Base-by-base conservation (phyloP, 2,329 filamentous ascomycete genomes). In the Alternaria burnsii region DNA sequence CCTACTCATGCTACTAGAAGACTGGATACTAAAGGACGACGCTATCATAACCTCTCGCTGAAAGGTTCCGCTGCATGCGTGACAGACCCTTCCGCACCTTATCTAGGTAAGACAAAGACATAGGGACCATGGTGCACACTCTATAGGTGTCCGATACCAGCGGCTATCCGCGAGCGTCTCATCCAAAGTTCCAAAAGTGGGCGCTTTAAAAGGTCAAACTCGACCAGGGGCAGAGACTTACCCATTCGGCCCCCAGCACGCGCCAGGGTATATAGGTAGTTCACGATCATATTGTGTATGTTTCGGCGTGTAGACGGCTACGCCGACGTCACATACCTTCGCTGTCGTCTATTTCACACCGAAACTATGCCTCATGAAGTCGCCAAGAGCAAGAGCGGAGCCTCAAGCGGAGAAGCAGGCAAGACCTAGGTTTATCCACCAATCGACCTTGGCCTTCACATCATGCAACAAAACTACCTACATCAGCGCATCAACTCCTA, bases 401-500 rank as follows among this genome's bases (percentile, higher is more conserved):
- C 50, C 51, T 40, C 41, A 41, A 58, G 54, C 50, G 44, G 52
- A 57, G 36, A 42, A 48, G 43, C 34, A 55, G 47, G 44, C 44
- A 36, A 42, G 26, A 14, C 20, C n/a, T 32, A n/a, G 26, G 47
- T 58, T 63, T 63, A 58, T 63, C 61, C 61, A 58, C 61, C 61
- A 63, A 63, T 63, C 10, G 52, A 43, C 38, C 32, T 38, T 12
- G 16, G 34, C 26, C 41, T 30, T 26, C 24, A 46, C 22, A 30
- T 28, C 46, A 47, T 38, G 32, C 50, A 58, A 44, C 41, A 61
- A 61, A 48, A 63, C 50, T 16, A 55, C 24, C 8, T 55, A 22
- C 32, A 50, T 12, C 43, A 50, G 32, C 46, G 22, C 10, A 20
- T 38, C 18, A 14, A 22, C 22, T 38, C 14, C 28, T 16, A 44